These are phyloP conservation scores for Annona squamosa DNA, from an alignment of 164 flowering plant species.

Conservation along the genomic window DNA sequence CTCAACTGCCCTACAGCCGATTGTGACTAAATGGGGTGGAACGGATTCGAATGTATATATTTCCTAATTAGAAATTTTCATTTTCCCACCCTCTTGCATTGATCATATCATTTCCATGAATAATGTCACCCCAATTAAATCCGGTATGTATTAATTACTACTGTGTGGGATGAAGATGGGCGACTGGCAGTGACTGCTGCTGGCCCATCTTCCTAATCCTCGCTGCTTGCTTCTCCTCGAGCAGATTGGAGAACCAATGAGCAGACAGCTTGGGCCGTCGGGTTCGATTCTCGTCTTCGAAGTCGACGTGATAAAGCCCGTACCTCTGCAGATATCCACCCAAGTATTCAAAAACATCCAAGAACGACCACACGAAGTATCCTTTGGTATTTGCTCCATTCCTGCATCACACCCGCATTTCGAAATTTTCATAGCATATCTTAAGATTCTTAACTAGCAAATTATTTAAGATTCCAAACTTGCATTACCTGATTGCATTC, in stretches of 20 bases:
- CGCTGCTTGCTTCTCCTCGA: slow-evolving; percentile 14
- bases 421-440: not conserved
- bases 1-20: no score
- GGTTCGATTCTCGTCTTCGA: slow-evolving; percentile 20
- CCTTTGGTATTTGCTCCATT: slow-evolving; percentile 43
- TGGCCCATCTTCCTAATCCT: not conserved
- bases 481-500: slow-evolving; percentile 33
- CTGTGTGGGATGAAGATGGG: not conserved
- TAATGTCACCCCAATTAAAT: no score
- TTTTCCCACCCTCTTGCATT: no score
- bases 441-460: not conserved
- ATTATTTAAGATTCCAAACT: slow-evolving; percentile 18
- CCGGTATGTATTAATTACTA: not conserved
- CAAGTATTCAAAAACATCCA: slow-evolving; percentile 42
- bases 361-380: slow-evolving; percentile 44
- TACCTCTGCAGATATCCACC: slow-evolving; percentile 26
- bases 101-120: no score
- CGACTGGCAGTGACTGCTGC: not conserved
- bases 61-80: no score
- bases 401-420: slow-evolving; percentile 15
- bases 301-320: slow-evolving; percentile 34
- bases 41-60: no score
- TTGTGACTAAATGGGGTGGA: no score
- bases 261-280: slow-evolving; percentile 34
- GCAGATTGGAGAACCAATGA: slow-evolving; percentile 33